Evolutionary conservation across 441 rosid species (phyloP).

Genomic region (Melastoma candidum): DNA sequence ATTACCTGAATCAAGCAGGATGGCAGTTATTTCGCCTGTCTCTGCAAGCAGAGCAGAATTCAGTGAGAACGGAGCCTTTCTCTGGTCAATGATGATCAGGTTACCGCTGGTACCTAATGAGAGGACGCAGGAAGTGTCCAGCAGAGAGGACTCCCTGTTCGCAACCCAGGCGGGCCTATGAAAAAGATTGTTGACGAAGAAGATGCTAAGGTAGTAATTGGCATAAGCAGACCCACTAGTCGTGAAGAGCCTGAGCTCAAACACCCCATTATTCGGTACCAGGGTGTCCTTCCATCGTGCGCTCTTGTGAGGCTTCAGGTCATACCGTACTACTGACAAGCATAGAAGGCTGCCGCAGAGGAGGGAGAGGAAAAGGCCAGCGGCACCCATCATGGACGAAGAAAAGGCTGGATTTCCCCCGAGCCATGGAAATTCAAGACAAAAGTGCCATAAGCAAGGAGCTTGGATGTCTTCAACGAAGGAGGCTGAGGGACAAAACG

Average conservation of each 20-base stretch:
- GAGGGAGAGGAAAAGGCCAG: no score
- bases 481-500: no score
- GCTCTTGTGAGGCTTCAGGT: not conserved
- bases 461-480: no score
- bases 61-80: not conserved
- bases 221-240: not conserved
- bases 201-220: constrained; percentile 8
- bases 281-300: constrained; percentile 1
- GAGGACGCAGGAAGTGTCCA: not conserved
- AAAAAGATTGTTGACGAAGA: constrained; percentile 1
- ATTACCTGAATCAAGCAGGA: constrained; percentile 5
- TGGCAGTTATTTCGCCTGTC: not conserved
- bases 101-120: constrained; percentile 4
- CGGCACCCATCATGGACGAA: no score
- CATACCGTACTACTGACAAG: no score
- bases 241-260: constrained; percentile 8
- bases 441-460: no score
- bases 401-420: no score
- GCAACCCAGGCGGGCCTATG: constrained; percentile 5
- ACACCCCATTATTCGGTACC: not conserved
- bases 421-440: no score
- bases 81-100: not conserved
- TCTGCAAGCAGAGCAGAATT: not conserved
- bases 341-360: no score
- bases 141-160: constrained; percentile 6